Evolutionary conservation across 1,284 basidiomycete genomes (phyloP).

Genomic region (Apiotrichum domesticum): DNA sequence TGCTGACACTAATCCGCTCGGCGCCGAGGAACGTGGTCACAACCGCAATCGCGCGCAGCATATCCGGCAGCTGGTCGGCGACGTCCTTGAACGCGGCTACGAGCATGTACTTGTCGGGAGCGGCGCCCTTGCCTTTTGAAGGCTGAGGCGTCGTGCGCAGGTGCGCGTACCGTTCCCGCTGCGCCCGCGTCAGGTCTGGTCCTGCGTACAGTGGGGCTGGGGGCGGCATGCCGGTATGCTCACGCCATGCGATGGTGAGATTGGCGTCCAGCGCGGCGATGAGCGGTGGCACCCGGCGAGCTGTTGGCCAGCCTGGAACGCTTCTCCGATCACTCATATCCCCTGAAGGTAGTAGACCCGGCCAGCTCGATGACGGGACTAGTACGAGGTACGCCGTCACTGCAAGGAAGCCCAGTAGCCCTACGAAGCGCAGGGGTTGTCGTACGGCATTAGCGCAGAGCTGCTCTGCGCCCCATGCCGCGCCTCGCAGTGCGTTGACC

Average conservation of each 20-base stretch:
- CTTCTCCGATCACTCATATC: no score
- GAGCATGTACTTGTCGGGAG: conserved; percentile 36
- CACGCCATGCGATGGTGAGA: conserved; percentile 15
- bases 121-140: neutral
- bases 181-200: conserved; percentile 28
- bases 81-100: conserved; percentile 41
- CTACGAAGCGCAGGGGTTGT: no score
- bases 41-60: conserved; percentile 41
- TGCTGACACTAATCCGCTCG: conserved; percentile 31
- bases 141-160: neutral
- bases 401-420: no score
- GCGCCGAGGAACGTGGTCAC: conserved; percentile 37
- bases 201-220: conserved; percentile 27
- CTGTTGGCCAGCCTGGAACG: neutral
- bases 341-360: no score
- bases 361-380: no score
- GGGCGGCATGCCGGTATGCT: neutral
- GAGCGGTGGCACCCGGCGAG: neutral
- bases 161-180: conserved; percentile 30
- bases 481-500: no score
- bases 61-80: conserved; percentile 39
- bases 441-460: no score
- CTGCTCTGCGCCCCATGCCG: no score
- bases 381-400: no score
- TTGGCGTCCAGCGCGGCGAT: conserved; percentile 13